Conservation (phyloP, 2,329 filamentous ascomycete species). For the Neofusicoccum parvum region DNA sequence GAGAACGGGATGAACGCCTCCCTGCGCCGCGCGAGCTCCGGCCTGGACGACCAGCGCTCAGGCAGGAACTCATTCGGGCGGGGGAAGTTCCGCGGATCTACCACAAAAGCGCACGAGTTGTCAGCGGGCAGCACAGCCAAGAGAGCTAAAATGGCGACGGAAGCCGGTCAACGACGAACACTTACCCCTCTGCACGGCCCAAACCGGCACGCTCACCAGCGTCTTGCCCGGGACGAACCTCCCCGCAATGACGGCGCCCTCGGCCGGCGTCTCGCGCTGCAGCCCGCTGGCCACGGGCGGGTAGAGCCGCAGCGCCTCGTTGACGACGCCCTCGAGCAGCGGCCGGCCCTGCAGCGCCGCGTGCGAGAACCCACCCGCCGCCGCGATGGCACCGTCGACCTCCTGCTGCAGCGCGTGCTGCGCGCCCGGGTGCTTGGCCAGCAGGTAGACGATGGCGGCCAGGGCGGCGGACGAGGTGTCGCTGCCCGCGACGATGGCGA, state of each 20-base stretch:
- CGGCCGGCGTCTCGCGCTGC: constrained; percentile 38
- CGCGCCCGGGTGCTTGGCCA: constrained; percentile 41
- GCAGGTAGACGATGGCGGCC: constrained; percentile 47
- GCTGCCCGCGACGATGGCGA: constrained; percentile 52
- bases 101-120: too few species aligned
- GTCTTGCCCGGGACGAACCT: constrained; percentile 35
- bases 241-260: constrained; percentile 40
- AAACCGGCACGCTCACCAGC: constrained; percentile 33
- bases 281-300: constrained; percentile 42
- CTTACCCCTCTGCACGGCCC: constrained; percentile 32
- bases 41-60: constrained; percentile 38
- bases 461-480: constrained; percentile 50
- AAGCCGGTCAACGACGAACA: too few species aligned
- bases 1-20: constrained; percentile 36
- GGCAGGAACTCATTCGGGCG: constrained; percentile 33
- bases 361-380: constrained; percentile 28
- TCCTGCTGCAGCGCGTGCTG: constrained; percentile 38
- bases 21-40: constrained; percentile 31
- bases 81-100: constrained; percentile 6
- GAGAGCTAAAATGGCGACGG: too few species aligned
- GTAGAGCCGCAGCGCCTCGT: constrained; percentile 45
- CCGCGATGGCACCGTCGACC: constrained; percentile 37
- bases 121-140: too few species aligned
- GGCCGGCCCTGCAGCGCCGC: constrained; percentile 35
- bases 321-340: constrained; percentile 42